These are phyloP conservation scores for Acacia melanoxylon DNA, from an alignment of 306 rosid genomes.

Conservation along the genomic window DNA sequence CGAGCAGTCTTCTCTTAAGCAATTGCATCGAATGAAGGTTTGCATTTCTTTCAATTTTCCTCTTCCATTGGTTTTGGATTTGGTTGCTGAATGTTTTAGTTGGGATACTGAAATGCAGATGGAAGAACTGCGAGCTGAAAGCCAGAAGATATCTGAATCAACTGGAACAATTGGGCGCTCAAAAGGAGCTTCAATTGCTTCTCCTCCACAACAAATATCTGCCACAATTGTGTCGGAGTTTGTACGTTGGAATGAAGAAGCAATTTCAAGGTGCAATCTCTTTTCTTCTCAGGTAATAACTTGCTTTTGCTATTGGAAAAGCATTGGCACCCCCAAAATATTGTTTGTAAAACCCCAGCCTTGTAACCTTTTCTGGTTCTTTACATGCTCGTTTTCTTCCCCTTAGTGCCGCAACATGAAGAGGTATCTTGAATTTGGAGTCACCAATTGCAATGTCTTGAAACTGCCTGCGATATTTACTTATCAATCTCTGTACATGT, in stretches of 20 bases:
- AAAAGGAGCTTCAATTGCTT: conserved; percentile 54
- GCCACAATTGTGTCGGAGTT: conserved; percentile 71
- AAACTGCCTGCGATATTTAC: not conserved
- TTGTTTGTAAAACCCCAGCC: not conserved
- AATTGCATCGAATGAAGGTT: conserved; percentile 68
- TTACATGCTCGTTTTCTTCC: not conserved
- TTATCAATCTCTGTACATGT: not conserved
- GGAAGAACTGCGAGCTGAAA: conserved; percentile 64
- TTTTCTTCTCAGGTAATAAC: conserved; percentile 67
- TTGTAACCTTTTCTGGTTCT: not conserved
- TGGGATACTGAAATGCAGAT: conserved; percentile 37
- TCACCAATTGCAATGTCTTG: not conserved
- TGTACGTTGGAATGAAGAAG: conserved; percentile 82
- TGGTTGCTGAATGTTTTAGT: conserved; percentile 11
- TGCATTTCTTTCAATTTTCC: conserved; percentile 22
- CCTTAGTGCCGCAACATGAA: not conserved
- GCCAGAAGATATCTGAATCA: conserved; percentile 55
- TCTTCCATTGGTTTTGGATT: conserved; percentile 13
- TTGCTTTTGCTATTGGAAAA: conserved; percentile 14
- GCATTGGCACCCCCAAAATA: not conserved
- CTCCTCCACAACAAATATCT: conserved; percentile 65
- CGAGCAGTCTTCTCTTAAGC: conserved; percentile 67
- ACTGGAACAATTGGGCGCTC: conserved; percentile 75
- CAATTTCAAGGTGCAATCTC: conserved; percentile 64
- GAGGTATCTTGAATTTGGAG: not conserved